A percentile compares a stretch with the other conserved stretches of the same genome.
Conservation (phyloP, 2,329 filamentous ascomycete species). For the Colletotrichum lindemuthianum region DNA sequence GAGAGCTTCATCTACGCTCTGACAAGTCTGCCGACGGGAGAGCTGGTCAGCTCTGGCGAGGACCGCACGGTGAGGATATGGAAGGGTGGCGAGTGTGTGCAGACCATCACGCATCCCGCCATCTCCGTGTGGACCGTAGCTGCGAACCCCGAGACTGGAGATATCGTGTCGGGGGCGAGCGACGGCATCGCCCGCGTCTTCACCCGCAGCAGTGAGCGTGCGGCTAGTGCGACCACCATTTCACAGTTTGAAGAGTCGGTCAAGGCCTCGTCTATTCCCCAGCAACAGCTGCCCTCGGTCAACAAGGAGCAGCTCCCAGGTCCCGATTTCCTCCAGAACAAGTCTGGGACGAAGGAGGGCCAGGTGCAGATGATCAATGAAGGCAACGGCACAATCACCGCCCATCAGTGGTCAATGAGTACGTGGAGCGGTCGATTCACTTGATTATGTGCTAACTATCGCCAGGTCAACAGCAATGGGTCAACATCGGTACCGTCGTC, state of each 20-base stretch:
- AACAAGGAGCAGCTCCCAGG: conserved; percentile 94
- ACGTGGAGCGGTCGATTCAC: conserved; percentile 11
- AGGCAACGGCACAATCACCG: conserved; percentile 81
- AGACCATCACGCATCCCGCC: conserved; percentile 96
- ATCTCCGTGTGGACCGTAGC: conserved; percentile 96
- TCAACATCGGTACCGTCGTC: conserved; percentile 93
- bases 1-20: conserved; percentile 96
- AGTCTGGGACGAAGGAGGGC: conserved; percentile 92
- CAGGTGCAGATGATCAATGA: conserved; percentile 94
- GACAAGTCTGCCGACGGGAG: conserved; percentile 79
- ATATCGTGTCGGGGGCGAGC: conserved; percentile 93
- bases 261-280: conserved; percentile 84
- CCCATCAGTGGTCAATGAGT: conserved; percentile 84
- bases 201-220: conserved; percentile 74
- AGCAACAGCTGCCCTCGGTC: conserved; percentile 83
- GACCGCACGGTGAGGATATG: conserved; percentile 94
- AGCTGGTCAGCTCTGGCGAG: conserved; percentile 91
- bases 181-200: conserved; percentile 89
- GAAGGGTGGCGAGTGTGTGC: conserved; percentile 83
- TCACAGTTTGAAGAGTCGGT: conserved; percentile 84
- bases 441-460: conserved; percentile 36
- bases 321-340: conserved; percentile 83
- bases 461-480: conserved; percentile 75
- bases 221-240: conserved; percentile 75
- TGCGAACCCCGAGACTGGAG: conserved; percentile 82